Evolutionary conservation across 202 grass and related monocot species (phyloP).

Genomic region (Zoysia matrella): DNA sequence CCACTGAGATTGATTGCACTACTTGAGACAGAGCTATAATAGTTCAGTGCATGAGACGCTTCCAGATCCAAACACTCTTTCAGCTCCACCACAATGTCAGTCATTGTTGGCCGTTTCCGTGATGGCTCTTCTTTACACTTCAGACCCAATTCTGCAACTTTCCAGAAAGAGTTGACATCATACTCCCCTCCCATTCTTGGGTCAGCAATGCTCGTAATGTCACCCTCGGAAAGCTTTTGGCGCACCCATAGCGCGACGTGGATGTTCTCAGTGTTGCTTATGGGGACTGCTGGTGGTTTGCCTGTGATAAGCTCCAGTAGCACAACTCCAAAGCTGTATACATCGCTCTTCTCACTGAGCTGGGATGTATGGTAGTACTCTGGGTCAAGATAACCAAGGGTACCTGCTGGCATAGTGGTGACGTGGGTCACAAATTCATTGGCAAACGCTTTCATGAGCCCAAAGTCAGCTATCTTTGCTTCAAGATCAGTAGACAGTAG

Average conservation of each 20-base stretch:
- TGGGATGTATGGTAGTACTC: conserved; percentile 58
- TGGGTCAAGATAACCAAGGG: conserved; percentile 79
- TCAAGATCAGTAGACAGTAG: conserved; percentile 51
- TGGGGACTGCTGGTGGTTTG: conserved; percentile 16
- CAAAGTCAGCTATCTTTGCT: conserved; percentile 81
- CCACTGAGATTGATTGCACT: conserved; percentile 20
- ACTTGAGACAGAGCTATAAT: conserved; percentile 19
- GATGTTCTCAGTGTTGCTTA: conserved; percentile 17
- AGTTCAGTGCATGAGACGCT: background rate
- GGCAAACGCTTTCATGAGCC: background rate
- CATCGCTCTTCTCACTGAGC: conserved; percentile 52
- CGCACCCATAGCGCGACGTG: conserved; percentile 36
- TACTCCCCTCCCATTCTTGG: conserved; percentile 51
- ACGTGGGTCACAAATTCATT: conserved; percentile 35
- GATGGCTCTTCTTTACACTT: conserved; percentile 12
- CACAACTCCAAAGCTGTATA: conserved; percentile 47
- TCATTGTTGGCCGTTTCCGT: too few species aligned
- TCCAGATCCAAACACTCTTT: conserved; percentile 12
- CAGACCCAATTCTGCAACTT: conserved; percentile 51
- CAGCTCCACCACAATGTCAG: too few species aligned
- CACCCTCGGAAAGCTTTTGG: background rate
- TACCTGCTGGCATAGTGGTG: conserved; percentile 64
- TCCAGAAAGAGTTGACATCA: conserved; percentile 60
- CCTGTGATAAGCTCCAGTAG: conserved; percentile 49
- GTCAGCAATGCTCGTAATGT: too few species aligned